Base-by-base conservation (phyloP, 2,329 filamentous ascomycete genomes). In the Aspergillus chevalieri region DNA sequence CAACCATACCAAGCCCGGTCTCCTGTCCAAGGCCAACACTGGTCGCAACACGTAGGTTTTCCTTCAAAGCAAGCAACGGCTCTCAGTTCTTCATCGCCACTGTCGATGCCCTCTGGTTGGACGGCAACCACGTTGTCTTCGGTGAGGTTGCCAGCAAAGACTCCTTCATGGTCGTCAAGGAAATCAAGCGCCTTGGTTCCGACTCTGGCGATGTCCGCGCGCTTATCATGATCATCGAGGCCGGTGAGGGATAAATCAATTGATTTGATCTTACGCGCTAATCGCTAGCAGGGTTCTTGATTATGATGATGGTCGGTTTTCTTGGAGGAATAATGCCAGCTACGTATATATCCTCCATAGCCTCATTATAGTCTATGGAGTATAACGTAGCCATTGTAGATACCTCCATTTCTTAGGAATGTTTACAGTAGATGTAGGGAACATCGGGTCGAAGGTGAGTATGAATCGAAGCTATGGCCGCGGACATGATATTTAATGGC, bases 81-180 rank as follows among this genome's bases (percentile, higher is more conserved):
- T 42, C 19, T 10, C 17, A 42, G 39, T 42, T 82, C 74, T 82
- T 81, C 74, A 70, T 82, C 68, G 82, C 80, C 64, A 82, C 79
- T 60, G 76, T 80, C 62, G 72, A 78, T 51, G 81, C 78, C 57
- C 72, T 69, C 52, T 81, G 78, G 78, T 71, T 81, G 55, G 77
- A 81, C 64, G 76, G 77, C 63, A 78, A 78, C 68, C 78, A 81
- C 70, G 78, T 81, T 64, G 78, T 81, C 66, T 81, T 81, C 62
- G 78, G 78, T 10, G 17, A 33, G 3, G 43, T 49, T 15, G 28
- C 44, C 7, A 17, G 39, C 6, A 21, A 14, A 8, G 26, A 26
- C 7, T 26, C 26, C 26, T 30, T 49, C 21, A 36, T 17, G 21
- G 12, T 46, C 21, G 41, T 48, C 43, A 21, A 42, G 26, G 46